A percentile compares a stretch with the other conserved stretches of the same genome.
These are phyloP conservation scores for Antitrichia curtipendula DNA, from an alignment of 225 moss, liverwort and hornwort genomes.

Conservation along the genomic window DNA sequence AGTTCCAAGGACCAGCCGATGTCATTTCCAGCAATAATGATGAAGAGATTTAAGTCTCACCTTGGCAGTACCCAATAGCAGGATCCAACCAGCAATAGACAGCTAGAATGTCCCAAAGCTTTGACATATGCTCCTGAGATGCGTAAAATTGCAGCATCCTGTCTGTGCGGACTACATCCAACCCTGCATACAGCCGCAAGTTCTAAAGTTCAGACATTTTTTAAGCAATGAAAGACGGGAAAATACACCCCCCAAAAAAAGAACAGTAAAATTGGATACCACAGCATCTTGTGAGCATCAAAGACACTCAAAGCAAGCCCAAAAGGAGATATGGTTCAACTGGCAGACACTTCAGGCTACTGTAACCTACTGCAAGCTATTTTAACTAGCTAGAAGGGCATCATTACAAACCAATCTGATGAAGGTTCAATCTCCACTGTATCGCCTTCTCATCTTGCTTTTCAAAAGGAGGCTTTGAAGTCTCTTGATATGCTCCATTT, in stretches of 20 bases:
- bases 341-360: neutral
- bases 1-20: neutral
- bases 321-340: neutral
- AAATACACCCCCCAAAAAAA: neutral
- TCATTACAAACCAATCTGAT: slow-evolving; percentile 72
- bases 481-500: slow-evolving; percentile 18
- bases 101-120: slow-evolving; percentile 88
- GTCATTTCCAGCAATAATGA: neutral
- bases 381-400: neutral
- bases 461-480: slow-evolving; percentile 2
- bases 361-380: neutral
- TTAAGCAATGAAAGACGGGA: neutral
- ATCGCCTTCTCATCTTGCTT: slow-evolving; percentile 36
- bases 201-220: neutral
- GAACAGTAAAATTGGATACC: neutral
- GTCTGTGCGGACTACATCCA: slow-evolving; percentile 95
- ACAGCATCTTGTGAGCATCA: neutral
- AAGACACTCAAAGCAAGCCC: neutral
- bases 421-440: slow-evolving; percentile 80
- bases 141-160: slow-evolving; percentile 89
- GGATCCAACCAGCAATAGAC: slow-evolving; percentile 96
- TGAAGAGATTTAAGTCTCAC: slow-evolving; percentile 9
- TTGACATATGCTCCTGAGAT: slow-evolving; percentile 54
- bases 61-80: slow-evolving; percentile 98
- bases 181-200: slow-evolving; percentile 29